These are phyloP conservation scores for Alternaria postmessia DNA, from an alignment of 2,329 filamentous ascomycete species.

Conservation along the genomic window DNA sequence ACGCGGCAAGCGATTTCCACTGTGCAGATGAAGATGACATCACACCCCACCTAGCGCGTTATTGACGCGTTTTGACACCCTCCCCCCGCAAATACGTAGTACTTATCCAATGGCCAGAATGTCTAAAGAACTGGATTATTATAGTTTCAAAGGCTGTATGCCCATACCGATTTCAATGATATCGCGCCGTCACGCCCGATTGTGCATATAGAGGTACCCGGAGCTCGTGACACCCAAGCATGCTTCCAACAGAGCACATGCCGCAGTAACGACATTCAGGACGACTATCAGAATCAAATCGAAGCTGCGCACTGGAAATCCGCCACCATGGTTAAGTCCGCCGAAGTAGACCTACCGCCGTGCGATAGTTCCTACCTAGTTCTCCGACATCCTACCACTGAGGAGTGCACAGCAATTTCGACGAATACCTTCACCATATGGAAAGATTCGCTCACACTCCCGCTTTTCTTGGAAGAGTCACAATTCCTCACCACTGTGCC, in stretches of 20 bases:
- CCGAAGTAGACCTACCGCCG: background rate
- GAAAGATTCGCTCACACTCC: slow-evolving; percentile 1
- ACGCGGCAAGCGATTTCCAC: background rate
- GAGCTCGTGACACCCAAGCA: background rate
- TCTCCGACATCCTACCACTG: background rate
- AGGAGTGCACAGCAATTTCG: background rate
- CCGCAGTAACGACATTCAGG: background rate
- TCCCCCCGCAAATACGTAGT: background rate
- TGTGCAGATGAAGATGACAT: background rate
- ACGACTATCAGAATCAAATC: background rate
- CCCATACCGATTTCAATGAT: background rate
- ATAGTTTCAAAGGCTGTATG: background rate
- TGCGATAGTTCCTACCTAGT: background rate
- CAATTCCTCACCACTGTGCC: slow-evolving; percentile 55
- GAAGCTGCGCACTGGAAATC: background rate
- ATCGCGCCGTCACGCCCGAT: background rate
- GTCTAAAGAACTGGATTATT: accelerated
- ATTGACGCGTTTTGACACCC: background rate
- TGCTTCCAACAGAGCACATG: background rate
- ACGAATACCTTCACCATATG: background rate
- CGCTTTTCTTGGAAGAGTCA: background rate
- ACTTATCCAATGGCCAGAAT: background rate
- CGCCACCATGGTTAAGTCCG: background rate
- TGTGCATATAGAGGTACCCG: background rate
- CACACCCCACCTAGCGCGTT: background rate